These are phyloP conservation scores for Cucurbita ficifolia DNA, from an alignment of 306 rosid species.

Conservation along the genomic window DNA sequence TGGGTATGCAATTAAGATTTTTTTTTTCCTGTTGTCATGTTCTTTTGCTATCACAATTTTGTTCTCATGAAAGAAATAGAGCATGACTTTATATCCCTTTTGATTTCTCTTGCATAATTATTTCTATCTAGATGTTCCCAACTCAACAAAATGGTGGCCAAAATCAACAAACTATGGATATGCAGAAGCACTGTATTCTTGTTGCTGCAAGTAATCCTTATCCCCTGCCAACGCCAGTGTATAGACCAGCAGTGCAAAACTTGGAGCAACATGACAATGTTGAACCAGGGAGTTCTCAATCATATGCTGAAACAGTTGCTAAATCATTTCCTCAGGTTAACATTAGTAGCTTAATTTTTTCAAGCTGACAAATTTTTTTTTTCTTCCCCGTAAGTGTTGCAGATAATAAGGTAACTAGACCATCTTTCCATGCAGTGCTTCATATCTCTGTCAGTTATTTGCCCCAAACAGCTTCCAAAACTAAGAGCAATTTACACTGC, in stretches of 20 bases:
- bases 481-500: constrained; percentile 65
- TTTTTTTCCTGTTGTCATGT: not conserved
- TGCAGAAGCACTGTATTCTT: constrained; percentile 79
- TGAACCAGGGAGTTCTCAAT: constrained; percentile 53
- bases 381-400: not conserved
- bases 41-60: not conserved
- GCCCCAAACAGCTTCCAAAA: constrained; percentile 85
- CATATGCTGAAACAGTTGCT: constrained; percentile 87
- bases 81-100: not conserved
- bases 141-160: constrained; percentile 49
- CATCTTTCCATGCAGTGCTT: constrained; percentile 50
- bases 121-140: constrained; percentile 62
- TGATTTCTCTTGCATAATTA: constrained; percentile 9
- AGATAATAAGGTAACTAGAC: not conserved
- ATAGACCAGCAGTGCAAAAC: constrained; percentile 55
- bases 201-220: constrained; percentile 87
- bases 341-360: not conserved
- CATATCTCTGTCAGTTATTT: constrained; percentile 75
- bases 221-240: constrained; percentile 83
- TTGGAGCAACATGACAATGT: constrained; percentile 62
- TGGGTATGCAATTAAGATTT: not conserved
- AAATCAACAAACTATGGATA: constrained; percentile 65
- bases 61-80: not conserved
- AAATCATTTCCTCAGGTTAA: constrained; percentile 72
- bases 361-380: constrained; percentile 1